Evolutionary conservation across 2,329 filamentous ascomycete genomes (phyloP).

Genomic region (Arachnomyces sp.): DNA sequence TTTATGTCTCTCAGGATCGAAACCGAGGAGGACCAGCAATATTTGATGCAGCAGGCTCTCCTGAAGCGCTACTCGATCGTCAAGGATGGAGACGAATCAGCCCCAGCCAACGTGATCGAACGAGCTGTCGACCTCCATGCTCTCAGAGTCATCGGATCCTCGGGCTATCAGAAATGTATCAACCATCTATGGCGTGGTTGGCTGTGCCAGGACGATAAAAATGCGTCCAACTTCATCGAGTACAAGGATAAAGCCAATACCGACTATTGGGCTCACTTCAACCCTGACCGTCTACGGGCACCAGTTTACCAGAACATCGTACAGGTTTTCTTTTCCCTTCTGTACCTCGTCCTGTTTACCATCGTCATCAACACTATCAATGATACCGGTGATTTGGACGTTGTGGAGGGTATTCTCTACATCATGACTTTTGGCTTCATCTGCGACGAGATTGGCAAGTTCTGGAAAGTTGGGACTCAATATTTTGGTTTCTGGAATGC

Average conservation of each 20-base stretch:
- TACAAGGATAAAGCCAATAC: slow-evolving; percentile 76
- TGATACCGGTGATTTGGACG: slow-evolving; percentile 68
- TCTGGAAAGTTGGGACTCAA: slow-evolving; percentile 86
- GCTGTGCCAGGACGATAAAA: slow-evolving; percentile 91
- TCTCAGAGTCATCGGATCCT: slow-evolving; percentile 76
- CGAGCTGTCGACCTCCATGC: slow-evolving; percentile 90
- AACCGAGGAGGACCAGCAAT: slow-evolving; percentile 65
- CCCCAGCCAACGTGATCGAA: slow-evolving; percentile 81
- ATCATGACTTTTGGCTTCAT: slow-evolving; percentile 86
- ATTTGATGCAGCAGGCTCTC: slow-evolving; percentile 70
- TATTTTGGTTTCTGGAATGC: slow-evolving; percentile 97
- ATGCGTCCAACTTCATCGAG: slow-evolving; percentile 80
- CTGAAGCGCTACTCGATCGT: slow-evolving; percentile 84
- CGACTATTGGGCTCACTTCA: slow-evolving; percentile 70
- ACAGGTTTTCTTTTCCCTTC: slow-evolving; percentile 72
- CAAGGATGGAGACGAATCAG: slow-evolving; percentile 60
- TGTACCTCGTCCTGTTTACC: slow-evolving; percentile 81
- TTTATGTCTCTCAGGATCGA: slow-evolving; percentile 58
- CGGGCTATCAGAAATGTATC: slow-evolving; percentile 94
- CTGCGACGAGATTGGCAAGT: slow-evolving; percentile 76
- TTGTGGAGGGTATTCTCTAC: slow-evolving; percentile 77
- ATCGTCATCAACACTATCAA: slow-evolving; percentile 93
- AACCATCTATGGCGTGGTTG: slow-evolving; percentile 88
- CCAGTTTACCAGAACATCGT: slow-evolving; percentile 87
- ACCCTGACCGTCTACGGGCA: slow-evolving; percentile 88